Evolutionary conservation across 768 basidiomycete species (phyloP).

Genomic region (Phylloporus sp.): DNA sequence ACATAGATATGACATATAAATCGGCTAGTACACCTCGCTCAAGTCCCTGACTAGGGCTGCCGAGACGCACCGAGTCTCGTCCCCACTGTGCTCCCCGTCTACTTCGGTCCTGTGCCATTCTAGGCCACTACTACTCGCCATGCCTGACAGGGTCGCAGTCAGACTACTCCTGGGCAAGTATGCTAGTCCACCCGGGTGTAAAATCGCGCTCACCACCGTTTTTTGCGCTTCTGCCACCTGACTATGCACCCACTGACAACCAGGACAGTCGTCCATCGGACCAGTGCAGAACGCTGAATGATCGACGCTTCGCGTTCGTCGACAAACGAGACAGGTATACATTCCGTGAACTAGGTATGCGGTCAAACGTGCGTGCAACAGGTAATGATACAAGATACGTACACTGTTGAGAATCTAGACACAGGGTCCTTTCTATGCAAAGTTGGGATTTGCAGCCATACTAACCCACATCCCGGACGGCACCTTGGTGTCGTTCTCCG

Average conservation of each 20-base stretch:
- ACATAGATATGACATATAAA: no score
- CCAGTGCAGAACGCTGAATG: constrained; percentile 80
- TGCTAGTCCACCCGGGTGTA: constrained; percentile 58
- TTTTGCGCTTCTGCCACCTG: constrained; percentile 92
- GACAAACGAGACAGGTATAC: constrained; percentile 81
- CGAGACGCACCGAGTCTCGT: no score
- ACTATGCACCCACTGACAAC: constrained; percentile 76
- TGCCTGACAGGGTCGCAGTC: constrained; percentile 34
- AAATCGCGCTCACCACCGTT: constrained; percentile 77
- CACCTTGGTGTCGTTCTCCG: constrained; percentile 55
- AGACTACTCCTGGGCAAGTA: constrained; percentile 32
- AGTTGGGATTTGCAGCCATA: constrained; percentile 74
- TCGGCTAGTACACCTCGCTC: constrained; percentile 57
- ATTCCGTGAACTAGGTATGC: constrained; percentile 71
- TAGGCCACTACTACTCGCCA: constrained; percentile 14
- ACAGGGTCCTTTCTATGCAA: constrained; percentile 78
- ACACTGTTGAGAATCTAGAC: constrained; percentile 84
- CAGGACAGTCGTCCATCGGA: constrained; percentile 42
- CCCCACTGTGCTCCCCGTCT: constrained; percentile 18
- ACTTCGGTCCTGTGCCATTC: not conserved
- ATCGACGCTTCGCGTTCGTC: constrained; percentile 81
- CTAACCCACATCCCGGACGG: constrained; percentile 59
- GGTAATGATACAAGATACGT: constrained; percentile 27
- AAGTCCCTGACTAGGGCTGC: no score
- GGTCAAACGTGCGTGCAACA: not conserved